phyloP scores from a whole-genome alignment of 257 asterid genomes.

The Hygrophila difformis region DNA sequence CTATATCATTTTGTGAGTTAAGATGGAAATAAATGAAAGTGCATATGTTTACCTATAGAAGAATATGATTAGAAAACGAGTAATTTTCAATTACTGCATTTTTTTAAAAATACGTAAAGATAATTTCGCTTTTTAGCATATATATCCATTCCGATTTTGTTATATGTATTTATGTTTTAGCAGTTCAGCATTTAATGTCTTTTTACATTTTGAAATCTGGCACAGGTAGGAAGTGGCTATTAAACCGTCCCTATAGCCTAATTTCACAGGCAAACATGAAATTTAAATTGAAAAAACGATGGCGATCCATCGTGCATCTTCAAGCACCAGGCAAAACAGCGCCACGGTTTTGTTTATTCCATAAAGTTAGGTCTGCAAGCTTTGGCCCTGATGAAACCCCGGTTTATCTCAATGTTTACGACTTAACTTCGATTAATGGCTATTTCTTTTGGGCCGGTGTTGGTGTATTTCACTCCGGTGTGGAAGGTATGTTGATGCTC shows the following conservation, averaged over 20 bases:
- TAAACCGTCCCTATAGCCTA: conserved; percentile 1
- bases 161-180: too few species aligned
- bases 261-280: conserved; percentile 42
- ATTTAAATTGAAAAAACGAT: conserved; percentile 37
- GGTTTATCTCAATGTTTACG: conserved; percentile 64
- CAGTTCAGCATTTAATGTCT: too few species aligned
- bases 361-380: conserved; percentile 44
- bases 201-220: too few species aligned
- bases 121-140: too few species aligned
- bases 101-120: too few species aligned
- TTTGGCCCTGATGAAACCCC: conserved; percentile 44
- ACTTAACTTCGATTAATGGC: conserved; percentile 58
- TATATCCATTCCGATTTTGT: too few species aligned
- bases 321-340: conserved; percentile 39
- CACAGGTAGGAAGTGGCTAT: too few species aligned
- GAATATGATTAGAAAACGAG: too few species aligned
- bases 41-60: too few species aligned
- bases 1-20: too few species aligned
- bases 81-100: too few species aligned
- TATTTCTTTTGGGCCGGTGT: conserved; percentile 70
- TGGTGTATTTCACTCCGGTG: conserved; percentile 68
- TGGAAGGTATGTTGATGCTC: conserved; percentile 42
- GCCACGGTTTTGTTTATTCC: conserved; percentile 47
- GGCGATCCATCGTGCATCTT: conserved; percentile 51
- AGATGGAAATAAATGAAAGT: too few species aligned